Base-by-base conservation (phyloP, 169 alveolate species). In the Plasmodium chabaudi region DNA sequence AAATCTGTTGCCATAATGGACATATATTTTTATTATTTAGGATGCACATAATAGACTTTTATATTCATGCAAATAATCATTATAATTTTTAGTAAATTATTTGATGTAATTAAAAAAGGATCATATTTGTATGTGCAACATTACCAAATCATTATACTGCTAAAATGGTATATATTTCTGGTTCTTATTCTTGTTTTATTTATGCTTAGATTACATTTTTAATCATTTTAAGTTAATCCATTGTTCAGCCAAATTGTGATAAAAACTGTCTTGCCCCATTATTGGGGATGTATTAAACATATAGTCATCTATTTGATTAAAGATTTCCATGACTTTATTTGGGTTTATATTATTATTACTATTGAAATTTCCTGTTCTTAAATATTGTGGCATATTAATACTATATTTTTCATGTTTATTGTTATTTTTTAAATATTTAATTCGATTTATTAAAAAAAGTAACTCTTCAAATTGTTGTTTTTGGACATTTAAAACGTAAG, bases 381-480 rank as follows among this genome's bases (percentile, higher is more conserved):
- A 60, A 59, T 65, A 79, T 25, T 44, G 23, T 5, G 89, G 82
- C 82, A 79, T 67, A 27, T 53, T 23, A n/a, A 39, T 69, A 13
- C 5, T 69, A 42, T 9, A 12, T 51, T 13, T 15, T 15, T 51
- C 19, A 51, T 51, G 7, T 9, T 15, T 21, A 19, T 19, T 53
- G 57, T 65, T 79, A 47, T 19, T 65, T 47, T 12, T 79, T 5
- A 21, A 53, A 49, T 64, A 46, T 25, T 79, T 64, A 25, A 65
- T 65, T 19, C 47, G 82, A 15, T 67, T 68, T 65, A 79, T 67
- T 56, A 59, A 60, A 64, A 79, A 65, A 25, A 65, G 19, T 47
- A 79, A 65, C 47, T 79, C 72, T 65, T 79, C 82, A 23, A 79
- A 27, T 65, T 79, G 89, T 46, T 79, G 89, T 25, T 79, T 79